Base-by-base conservation (phyloP, 306 rosid genomes). In the Vicia faba region DNA sequence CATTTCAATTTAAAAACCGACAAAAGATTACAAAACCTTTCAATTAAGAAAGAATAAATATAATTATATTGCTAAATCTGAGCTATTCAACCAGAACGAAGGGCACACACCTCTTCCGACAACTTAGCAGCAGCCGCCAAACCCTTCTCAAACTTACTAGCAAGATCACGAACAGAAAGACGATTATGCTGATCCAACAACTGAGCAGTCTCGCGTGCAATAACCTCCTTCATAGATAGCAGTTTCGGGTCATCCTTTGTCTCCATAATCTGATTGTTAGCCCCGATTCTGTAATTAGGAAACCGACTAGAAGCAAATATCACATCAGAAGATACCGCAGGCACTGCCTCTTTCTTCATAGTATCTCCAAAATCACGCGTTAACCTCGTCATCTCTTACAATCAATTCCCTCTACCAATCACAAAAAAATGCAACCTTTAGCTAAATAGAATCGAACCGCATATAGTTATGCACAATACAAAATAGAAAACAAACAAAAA, bases 81-180 rank as follows among this genome's bases (percentile, higher is more conserved):
- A 44, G 29, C 45, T 67, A 15, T 12, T 13, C 19, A 46, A 55
- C 19, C 5, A 62, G 55, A 76, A 71, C 35, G 12, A 28, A 61
- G 18, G 41, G 44, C 3, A 33, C 25, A 23, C 26, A 91, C 97
- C 99, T 93, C 99, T 90, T 90, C 97, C 40, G 99, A 93, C 59
- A 93, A 79, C 84, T 88, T 93, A 54, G 97, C 96, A 15, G 99
- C 97, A 10, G 97, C 99, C 8, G 99, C 99, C 82, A 93, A 86
- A 60, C 97, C 99, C 84, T 70, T 90, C 89, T 93, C 99, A 28
- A 93, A 93, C 82, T 93, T 93, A 63, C 80, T 86, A 46, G 99
- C 88, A 29, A 93, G 96, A 68, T 93, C 97, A 2, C 99, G 99
- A 74, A 93, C 99, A 0, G 99, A 89, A 63, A 93, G 92, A 46